These are phyloP conservation scores for Tolypocladium nubicola DNA, from an alignment of 2,329 filamentous ascomycete genomes.

Conservation along the genomic window DNA sequence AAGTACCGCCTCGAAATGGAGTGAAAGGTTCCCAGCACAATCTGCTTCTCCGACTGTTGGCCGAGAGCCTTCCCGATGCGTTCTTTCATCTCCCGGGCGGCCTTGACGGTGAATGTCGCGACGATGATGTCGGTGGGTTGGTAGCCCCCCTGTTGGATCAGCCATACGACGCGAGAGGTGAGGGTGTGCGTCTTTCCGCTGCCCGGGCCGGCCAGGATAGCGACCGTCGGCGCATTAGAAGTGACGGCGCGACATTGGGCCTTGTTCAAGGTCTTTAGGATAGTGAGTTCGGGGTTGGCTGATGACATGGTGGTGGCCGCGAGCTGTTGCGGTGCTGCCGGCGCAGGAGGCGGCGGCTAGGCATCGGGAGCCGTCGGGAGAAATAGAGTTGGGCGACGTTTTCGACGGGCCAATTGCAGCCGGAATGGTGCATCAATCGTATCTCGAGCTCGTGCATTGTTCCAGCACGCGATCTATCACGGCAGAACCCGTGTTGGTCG, in stretches of 20 bases:
- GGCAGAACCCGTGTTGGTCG: background rate
- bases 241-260: conserved; percentile 47
- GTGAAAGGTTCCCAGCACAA: conserved; percentile 90
- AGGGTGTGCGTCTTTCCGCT: conserved; percentile 93
- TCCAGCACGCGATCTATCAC: background rate
- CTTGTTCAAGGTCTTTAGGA: conserved; percentile 40
- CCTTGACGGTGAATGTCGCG: conserved; percentile 95
- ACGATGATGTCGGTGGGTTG: conserved; percentile 84
- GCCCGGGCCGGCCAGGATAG: conserved; percentile 57
- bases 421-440: background rate
- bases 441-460: background rate
- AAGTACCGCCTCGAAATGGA: conserved; percentile 83
- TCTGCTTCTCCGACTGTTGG: conserved; percentile 58
- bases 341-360: background rate
- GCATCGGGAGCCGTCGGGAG: background rate
- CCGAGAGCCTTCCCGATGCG: conserved; percentile 76
- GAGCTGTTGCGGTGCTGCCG: background rate
- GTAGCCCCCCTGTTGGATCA: conserved; percentile 61
- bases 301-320: conserved; percentile 14
- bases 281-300: conserved; percentile 14
- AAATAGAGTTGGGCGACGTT: too few relatives aligned
- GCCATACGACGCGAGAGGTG: conserved; percentile 83
- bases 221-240: conserved; percentile 43
- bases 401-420: background rate
- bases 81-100: conserved; percentile 85